Evolutionary conservation across 257 asterid species (phyloP).

Genomic region (Pogostemon cablin): DNA sequence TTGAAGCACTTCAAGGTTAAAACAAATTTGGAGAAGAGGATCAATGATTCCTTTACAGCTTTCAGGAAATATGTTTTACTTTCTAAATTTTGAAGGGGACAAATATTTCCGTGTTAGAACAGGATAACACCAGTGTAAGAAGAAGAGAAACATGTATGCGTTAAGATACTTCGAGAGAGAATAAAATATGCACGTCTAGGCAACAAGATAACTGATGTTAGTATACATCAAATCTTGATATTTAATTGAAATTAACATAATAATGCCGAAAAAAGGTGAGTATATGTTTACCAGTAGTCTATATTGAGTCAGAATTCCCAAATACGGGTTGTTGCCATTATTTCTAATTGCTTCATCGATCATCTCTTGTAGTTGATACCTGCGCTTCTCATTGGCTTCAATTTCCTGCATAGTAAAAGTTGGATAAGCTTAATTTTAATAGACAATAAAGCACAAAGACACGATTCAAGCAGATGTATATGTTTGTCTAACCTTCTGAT

Average conservation of each 20-base stretch:
- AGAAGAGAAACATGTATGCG: not conserved
- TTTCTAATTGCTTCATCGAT: slow-evolving; percentile 83
- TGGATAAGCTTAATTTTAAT: slow-evolving; percentile 23
- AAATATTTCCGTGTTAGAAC: not conserved
- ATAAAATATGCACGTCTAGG: slow-evolving; percentile 2
- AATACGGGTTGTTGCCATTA: slow-evolving; percentile 81
- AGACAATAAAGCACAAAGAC: slow-evolving; percentile 23
- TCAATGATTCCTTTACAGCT: not conserved
- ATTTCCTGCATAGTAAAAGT: slow-evolving; percentile 63
- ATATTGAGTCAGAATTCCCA: slow-evolving; percentile 91
- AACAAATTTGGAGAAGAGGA: slow-evolving; percentile 20
- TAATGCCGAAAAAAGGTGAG: slow-evolving; percentile 5
- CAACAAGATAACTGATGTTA: slow-evolving; percentile 1
- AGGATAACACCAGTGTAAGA: not conserved
- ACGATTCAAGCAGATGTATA: slow-evolving; percentile 13
- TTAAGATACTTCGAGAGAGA: slow-evolving; percentile 14
- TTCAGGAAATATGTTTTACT: slow-evolving; percentile 10
- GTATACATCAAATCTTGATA: slow-evolving; percentile 8
- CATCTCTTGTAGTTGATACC: slow-evolving; percentile 79
- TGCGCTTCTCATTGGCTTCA: slow-evolving; percentile 79
- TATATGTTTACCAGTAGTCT: slow-evolving; percentile 74
- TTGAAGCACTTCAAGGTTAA: slow-evolving; percentile 16
- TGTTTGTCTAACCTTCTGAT: slow-evolving; percentile 64
- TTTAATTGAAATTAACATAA: too few species aligned
- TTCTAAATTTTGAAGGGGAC: slow-evolving; percentile 7